These are phyloP conservation scores for Ambrosia trifida DNA, from an alignment of 129 eudicot species.

Conservation along the genomic window DNA sequence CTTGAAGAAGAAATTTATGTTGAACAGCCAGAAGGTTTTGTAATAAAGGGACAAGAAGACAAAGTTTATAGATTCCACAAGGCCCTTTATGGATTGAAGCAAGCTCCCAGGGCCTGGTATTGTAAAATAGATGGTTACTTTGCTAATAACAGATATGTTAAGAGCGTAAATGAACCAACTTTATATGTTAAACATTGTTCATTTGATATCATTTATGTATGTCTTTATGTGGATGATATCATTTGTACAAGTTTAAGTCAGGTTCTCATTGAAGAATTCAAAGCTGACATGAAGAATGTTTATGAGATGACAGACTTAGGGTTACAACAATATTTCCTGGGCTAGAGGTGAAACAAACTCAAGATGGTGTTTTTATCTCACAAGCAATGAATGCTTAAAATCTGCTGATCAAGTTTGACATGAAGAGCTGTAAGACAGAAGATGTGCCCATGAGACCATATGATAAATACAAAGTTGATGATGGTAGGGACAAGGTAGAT, in stretches of 20 bases:
- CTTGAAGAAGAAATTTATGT: slow-evolving; percentile 3
- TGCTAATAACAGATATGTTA: not conserved
- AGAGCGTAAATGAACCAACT: not conserved
- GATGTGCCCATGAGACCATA: not conserved
- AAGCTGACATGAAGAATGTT: not conserved
- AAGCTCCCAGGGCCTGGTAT: too few species aligned
- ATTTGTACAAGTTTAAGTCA: not conserved
- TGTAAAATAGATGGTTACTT: not conserved
- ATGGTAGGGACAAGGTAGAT: not conserved
- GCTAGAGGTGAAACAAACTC: not conserved
- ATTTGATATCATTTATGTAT: not conserved
- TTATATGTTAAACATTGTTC: not conserved
- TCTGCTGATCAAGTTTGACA: not conserved
- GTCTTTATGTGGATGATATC: not conserved
- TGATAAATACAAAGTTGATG: not conserved
- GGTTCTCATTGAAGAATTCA: not conserved
- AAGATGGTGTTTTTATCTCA: not conserved
- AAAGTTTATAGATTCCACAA: not conserved
- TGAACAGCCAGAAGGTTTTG: slow-evolving; percentile 7
- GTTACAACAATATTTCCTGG: not conserved
- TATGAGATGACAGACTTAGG: too few species aligned
- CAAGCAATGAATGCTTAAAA: slow-evolving; percentile 6
- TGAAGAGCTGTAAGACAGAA: not conserved
- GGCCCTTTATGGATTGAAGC: too few species aligned
- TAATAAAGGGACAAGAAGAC: not conserved